These are phyloP conservation scores for Neopestalotiopsis clavispora DNA, from an alignment of 2,329 filamentous ascomycete species.

Conservation along the genomic window DNA sequence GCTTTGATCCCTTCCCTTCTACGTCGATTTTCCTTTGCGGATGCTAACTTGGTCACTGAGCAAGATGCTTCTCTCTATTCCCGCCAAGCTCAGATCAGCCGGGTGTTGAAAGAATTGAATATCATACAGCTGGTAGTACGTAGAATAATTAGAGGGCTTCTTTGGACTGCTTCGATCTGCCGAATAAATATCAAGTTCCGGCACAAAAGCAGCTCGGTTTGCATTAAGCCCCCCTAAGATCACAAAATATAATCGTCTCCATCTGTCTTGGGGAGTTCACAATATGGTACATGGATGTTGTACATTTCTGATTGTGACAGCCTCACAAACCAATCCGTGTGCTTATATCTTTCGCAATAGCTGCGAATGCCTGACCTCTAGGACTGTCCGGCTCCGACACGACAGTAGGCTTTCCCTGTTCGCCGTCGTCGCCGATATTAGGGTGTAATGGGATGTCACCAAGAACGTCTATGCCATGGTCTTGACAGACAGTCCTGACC, in stretches of 20 bases:
- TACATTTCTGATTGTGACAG: conserved; percentile 17
- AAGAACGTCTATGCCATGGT: conserved; percentile 78
- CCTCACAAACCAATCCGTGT: conserved; percentile 47
- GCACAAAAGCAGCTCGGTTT: not conserved
- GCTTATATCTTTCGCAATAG: conserved; percentile 65
- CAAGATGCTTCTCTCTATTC: conserved; percentile 25
- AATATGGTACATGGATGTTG: not conserved
- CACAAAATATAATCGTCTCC: not conserved
- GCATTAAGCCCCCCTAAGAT: not conserved
- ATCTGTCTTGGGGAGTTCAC: not conserved
- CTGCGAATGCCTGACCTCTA: conserved; percentile 73
- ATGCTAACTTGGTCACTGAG: conserved; percentile 37
- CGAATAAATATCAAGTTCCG: not conserved
- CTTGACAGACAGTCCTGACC: conserved; percentile 70
- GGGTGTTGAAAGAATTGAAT: not conserved
- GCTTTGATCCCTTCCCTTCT: conserved; percentile 38
- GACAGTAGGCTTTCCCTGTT: conserved; percentile 86
- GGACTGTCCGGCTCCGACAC: conserved; percentile 81
- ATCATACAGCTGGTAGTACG: not conserved
- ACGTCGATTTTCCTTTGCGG: conserved; percentile 27
- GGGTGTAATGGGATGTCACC: conserved; percentile 90
- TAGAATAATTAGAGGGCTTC: not conserved
- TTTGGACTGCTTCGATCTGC: not conserved
- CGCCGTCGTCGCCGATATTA: conserved; percentile 84
- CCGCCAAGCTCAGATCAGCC: not conserved